Evolutionary conservation across 2,329 filamentous ascomycete genomes (phyloP).

Genomic region (Fusarium lyarnte): DNA sequence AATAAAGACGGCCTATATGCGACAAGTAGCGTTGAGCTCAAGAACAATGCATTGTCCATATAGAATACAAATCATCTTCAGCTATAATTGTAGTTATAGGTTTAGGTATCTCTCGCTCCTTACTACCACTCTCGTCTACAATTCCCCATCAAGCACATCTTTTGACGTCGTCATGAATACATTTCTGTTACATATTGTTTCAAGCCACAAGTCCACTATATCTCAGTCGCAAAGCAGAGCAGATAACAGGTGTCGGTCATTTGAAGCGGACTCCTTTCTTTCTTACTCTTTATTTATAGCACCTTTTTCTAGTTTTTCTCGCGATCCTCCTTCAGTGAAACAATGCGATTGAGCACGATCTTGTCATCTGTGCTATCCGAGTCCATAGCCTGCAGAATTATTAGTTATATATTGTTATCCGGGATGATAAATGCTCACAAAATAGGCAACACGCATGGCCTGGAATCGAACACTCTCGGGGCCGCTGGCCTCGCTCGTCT

Average conservation of each 20-base stretch:
- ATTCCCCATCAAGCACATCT: not conserved
- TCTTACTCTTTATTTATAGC: not conserved
- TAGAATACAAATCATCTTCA: not conserved
- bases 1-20: not conserved
- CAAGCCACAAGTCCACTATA: not conserved
- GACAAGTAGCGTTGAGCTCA: not conserved
- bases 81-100: not conserved
- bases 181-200: not conserved
- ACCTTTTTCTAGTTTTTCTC: slow-evolving; percentile 61
- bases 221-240: not conserved
- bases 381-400: slow-evolving; percentile 69
- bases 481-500: slow-evolving; percentile 69
- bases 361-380: slow-evolving; percentile 81
- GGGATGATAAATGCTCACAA: slow-evolving; percentile 58
- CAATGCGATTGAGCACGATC: slow-evolving; percentile 89
- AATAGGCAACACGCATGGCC: slow-evolving; percentile 88
- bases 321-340: slow-evolving; percentile 89
- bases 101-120: not conserved
- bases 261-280: not conserved
- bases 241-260: not conserved
- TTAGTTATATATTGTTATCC: slow-evolving; percentile 14
- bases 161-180: not conserved
- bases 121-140: not conserved
- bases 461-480: slow-evolving; percentile 88
- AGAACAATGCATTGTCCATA: not conserved